Conservation (phyloP, 768 basidiomycete genomes). For the Agaricus subrufescens region DNA sequence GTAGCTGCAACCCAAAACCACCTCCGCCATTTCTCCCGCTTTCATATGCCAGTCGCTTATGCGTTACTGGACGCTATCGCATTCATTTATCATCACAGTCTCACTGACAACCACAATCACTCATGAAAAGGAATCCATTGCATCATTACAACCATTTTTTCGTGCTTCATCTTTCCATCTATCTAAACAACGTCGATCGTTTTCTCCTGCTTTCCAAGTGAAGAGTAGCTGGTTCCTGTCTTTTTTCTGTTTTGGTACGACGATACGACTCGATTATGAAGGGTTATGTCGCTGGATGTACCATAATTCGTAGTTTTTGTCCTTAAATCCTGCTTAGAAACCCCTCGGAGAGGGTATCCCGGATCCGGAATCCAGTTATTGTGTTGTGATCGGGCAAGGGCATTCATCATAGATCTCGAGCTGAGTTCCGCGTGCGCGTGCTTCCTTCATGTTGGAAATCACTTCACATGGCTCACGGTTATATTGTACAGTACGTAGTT, state of each 20-base stretch:
- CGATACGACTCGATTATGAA: conserved; percentile 15
- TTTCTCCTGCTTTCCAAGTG: neutral
- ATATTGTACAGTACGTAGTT: too few species aligned
- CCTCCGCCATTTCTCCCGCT: neutral
- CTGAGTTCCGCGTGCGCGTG: too few species aligned
- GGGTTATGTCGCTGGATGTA: conserved; percentile 15
- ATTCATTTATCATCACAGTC: too few species aligned
- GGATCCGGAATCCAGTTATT: too few species aligned
- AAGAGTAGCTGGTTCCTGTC: neutral
- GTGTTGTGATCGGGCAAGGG: too few species aligned
- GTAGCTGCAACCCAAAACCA: neutral
- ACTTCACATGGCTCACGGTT: too few species aligned
- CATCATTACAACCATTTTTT: neutral
- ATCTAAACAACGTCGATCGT: neutral
- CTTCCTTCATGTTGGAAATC: too few species aligned
- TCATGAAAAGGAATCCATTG: neutral
- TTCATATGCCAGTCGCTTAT: neutral
- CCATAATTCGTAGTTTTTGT: neutral
- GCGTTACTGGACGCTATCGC: neutral
- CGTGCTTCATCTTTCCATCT: neutral
- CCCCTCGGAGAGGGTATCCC: too few species aligned
- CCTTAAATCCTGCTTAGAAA: neutral
- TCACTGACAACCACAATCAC: neutral
- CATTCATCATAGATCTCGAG: too few species aligned
- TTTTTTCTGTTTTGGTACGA: neutral